Evolutionary conservation across 805 yeast species (phyloP).

Genomic region (Cyberlindnera veronae): DNA sequence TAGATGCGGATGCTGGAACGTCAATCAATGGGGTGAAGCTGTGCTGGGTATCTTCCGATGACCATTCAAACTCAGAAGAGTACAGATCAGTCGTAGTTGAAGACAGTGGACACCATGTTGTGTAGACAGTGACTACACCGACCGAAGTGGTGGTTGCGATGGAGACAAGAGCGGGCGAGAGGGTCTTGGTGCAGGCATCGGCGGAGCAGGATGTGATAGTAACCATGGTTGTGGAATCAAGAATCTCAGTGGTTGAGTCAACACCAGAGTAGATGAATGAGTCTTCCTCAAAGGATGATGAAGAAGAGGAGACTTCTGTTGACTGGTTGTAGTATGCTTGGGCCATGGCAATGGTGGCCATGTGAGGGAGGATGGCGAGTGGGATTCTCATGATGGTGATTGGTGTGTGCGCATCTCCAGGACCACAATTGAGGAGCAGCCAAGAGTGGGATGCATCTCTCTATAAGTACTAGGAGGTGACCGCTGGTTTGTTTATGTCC

Average conservation of each 20-base stretch:
- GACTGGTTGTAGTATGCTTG: slow-evolving; percentile 15
- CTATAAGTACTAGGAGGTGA: too few species aligned
- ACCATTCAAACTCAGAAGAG: neutral
- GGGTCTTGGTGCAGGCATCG: slow-evolving; percentile 13
- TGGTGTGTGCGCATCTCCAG: neutral
- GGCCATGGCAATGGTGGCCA: slow-evolving; percentile 23
- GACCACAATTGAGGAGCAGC: too few species aligned
- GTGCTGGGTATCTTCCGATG: neutral
- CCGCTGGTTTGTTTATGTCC: too few species aligned
- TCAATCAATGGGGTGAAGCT: neutral
- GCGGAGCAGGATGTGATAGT: slow-evolving; percentile 23
- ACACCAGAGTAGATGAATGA: neutral
- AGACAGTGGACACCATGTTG: slow-evolving; percentile 26
- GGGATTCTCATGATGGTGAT: slow-evolving; percentile 22
- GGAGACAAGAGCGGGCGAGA: slow-evolving; percentile 19
- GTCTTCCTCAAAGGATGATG: neutral
- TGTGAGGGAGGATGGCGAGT: slow-evolving; percentile 29
- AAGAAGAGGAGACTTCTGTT: neutral
- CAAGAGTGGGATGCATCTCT: neutral
- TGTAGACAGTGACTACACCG: slow-evolving; percentile 27
- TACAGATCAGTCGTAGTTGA: neutral
- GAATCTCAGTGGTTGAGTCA: neutral
- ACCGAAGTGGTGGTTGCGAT: slow-evolving; percentile 33
- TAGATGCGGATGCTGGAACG: neutral
- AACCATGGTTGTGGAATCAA: slow-evolving; percentile 16